These are phyloP conservation scores for Populus davidiana DNA, from an alignment of 345 rosid species.

Conservation along the genomic window DNA sequence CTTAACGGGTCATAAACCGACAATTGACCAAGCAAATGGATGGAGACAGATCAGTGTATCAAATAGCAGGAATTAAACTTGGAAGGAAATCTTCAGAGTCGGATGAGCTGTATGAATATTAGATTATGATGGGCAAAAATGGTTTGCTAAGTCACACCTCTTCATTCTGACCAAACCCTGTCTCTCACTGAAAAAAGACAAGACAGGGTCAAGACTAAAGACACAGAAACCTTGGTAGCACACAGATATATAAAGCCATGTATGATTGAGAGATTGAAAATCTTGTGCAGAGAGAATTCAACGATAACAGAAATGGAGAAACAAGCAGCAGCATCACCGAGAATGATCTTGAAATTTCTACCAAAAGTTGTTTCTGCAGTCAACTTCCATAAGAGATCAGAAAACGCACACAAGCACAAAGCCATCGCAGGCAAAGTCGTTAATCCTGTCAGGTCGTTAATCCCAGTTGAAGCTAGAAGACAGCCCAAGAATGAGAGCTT, in stretches of 20 bases:
- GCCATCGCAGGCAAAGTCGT: slow-evolving; percentile 32
- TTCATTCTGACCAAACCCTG: slow-evolving; percentile 20
- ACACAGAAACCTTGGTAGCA: not conserved
- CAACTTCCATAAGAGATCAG: slow-evolving; percentile 40
- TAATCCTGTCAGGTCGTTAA: slow-evolving; percentile 54
- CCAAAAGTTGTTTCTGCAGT: slow-evolving; percentile 53
- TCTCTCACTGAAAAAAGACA: not conserved
- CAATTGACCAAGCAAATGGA: slow-evolving; percentile 4
- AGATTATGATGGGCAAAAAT: not conserved
- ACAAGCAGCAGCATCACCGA: slow-evolving; percentile 13
- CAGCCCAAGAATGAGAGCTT: slow-evolving; percentile 33
- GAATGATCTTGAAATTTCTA: slow-evolving; percentile 51
- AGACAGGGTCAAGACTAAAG: slow-evolving; percentile 18
- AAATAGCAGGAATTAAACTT: not conserved
- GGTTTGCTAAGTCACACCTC: slow-evolving; percentile 12
- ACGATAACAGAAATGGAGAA: slow-evolving; percentile 33
- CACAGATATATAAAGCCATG: not conserved
- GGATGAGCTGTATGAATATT: slow-evolving; percentile 10
- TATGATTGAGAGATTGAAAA: not conserved
- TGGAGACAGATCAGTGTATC: not conserved
- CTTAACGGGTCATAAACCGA: slow-evolving; percentile 8
- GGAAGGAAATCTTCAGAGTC: not conserved
- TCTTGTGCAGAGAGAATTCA: not conserved
- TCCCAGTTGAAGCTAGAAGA: slow-evolving; percentile 60
- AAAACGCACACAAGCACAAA: slow-evolving; percentile 22